Base-by-base conservation (phyloP, 257 asterid species). In the Catharanthus roseus region DNA sequence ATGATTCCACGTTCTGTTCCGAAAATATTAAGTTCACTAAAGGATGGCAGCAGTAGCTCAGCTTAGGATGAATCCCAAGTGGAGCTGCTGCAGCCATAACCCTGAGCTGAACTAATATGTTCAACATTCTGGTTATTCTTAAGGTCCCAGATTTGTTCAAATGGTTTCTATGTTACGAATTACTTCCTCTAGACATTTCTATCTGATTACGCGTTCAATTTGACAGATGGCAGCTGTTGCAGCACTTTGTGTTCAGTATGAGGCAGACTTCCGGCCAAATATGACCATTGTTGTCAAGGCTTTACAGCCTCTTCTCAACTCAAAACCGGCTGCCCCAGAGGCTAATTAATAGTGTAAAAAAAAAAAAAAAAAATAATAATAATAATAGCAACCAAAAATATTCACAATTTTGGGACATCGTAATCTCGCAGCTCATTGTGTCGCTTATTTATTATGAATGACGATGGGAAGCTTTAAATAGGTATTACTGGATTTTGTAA, bases 271-370 rank as follows among this genome's bases (percentile, higher is more conserved):
- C 75, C 78, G 98, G 67, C 98, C 98, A 15, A 92, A 92, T 75
- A 92, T 92, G 98, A 92, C 96, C 1, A 92, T 92, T 68, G 98
- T 92, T 10, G 97, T 90, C 33, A 92, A 92, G 86, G 98, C 98
- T 67, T 79, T 92, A 83, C 97, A 92, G 74, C 98, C 97, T 21
- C 98, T 92, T 64, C 89, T 86, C 77, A 91, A 85, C 80, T 78
- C 98, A 3, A 92, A 90, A 78, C 96, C 97, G 5, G 84, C 87
- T 21, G 86, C 76, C 19, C 42, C 84, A 29, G 88, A 82, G 6
- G 42, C 87, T 31, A 67, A 68, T 75, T 80, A 86, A 11, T 82
- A 74, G 70, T 55, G 69, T 65, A 49, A 10, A 58, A n/a, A n/a
- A n/a, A n/a, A n/a, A n/a, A n/a, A n/a, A n/a, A n/a, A n/a, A n/a